A percentile compares a stretch with the other conserved stretches of the same genome.
Conservation (phyloP, 192 early-diverging fungal species). For the Diversispora epigaea region DNA sequence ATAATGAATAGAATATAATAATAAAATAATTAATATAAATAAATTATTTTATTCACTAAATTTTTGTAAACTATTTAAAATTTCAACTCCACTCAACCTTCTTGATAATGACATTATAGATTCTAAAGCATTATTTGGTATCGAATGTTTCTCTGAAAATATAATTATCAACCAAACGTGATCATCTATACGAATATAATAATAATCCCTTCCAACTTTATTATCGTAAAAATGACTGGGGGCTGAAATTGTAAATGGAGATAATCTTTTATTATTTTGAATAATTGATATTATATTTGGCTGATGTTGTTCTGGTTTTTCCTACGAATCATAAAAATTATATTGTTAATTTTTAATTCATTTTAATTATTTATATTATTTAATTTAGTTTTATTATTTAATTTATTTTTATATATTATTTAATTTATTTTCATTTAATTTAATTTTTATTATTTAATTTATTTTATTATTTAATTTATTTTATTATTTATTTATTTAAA, state of each 20-base stretch:
- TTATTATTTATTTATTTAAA: neutral
- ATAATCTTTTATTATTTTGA: slow-evolving; percentile 36
- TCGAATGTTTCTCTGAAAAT: slow-evolving; percentile 37
- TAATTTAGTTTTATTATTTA: no score
- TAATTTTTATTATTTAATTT: no score
- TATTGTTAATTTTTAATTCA: no score
- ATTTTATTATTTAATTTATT: slow-evolving; percentile 18
- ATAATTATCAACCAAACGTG: slow-evolving; percentile 42
- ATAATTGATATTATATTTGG: slow-evolving; percentile 49
- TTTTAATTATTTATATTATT: no score
- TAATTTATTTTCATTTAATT: no score
- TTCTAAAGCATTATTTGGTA: slow-evolving; percentile 36
- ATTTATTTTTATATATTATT: no score
- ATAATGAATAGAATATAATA: no score
- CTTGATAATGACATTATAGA: slow-evolving; percentile 36
- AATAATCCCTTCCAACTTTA: slow-evolving; percentile 42
- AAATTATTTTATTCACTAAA: slow-evolving; percentile 1
- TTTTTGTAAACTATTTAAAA: slow-evolving; percentile 17
- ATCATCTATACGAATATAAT: slow-evolving; percentile 44
- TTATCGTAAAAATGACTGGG: slow-evolving; percentile 46
- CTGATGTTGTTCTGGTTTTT: slow-evolving; percentile 38
- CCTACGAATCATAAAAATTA: no score
- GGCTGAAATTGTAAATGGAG: slow-evolving; percentile 17
- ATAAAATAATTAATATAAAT: no score
- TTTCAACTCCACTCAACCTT: slow-evolving; percentile 10